These are phyloP conservation scores for Fraxinus sp. DNA, from an alignment of 305 asterid genomes.

Conservation along the genomic window DNA sequence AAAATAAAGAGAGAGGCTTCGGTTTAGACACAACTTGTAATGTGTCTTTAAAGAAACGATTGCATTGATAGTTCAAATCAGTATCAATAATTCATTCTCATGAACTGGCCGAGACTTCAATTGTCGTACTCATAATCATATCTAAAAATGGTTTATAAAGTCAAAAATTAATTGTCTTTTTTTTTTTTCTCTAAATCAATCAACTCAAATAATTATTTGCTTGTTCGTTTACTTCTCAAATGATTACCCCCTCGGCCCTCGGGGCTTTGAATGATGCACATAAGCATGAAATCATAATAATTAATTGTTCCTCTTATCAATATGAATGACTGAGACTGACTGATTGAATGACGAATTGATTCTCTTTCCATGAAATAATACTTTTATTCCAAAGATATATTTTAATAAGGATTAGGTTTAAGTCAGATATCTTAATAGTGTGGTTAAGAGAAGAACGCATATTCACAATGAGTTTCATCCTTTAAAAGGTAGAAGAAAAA, in stretches of 20 bases:
- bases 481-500: slow-evolving; percentile 19
- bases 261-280: slow-evolving; percentile 10
- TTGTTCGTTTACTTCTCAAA: not conserved
- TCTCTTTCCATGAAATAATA: not conserved
- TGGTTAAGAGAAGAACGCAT: slow-evolving; percentile 27
- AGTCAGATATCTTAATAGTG: not conserved
- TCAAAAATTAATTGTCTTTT: not conserved
- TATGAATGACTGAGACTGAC: not conserved
- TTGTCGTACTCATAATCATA: not conserved
- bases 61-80: not conserved
- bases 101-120: not conserved
- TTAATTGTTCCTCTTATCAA: slow-evolving; percentile 1
- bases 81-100: not conserved
- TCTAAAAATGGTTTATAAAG: not conserved
- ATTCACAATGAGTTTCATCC: slow-evolving; percentile 1
- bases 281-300: not conserved
- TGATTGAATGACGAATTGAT: slow-evolving; percentile 3
- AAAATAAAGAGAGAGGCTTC: no score
- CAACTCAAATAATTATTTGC: not conserved
- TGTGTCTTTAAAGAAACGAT: not conserved
- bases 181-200: not conserved
- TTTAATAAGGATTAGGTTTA: slow-evolving; percentile 3
- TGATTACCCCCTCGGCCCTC: not conserved
- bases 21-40: no score
- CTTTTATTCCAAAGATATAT: not conserved